Evolutionary conservation across 352 stramenopile species (phyloP).

Genomic region (Thraustotheca clavata): DNA sequence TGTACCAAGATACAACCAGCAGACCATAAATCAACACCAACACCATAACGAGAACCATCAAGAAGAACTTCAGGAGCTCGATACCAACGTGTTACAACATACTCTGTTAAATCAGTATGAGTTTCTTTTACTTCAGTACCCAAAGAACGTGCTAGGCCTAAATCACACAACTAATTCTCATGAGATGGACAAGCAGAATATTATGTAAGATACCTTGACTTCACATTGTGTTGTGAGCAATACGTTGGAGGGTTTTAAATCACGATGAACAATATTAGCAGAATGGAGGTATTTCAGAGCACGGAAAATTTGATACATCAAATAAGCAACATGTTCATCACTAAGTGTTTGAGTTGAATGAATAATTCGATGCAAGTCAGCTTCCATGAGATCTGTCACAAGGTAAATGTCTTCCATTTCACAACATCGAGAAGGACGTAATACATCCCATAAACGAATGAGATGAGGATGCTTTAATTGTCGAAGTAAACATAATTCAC

Average conservation of each 20-base stretch:
- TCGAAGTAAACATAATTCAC: conserved; percentile 87
- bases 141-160: conserved; percentile 84
- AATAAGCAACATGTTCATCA: conserved; percentile 90
- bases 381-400: conserved; percentile 95
- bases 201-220: conserved; percentile 49
- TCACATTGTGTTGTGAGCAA: conserved; percentile 96
- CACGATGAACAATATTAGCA: conserved; percentile 93
- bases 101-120: conserved; percentile 53
- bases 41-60: conserved; percentile 67
- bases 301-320: conserved; percentile 95
- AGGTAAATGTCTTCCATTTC: conserved; percentile 97
- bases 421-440: conserved; percentile 85
- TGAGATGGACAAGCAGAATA: background rate
- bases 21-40: conserved; percentile 72
- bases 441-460: conserved; percentile 90
- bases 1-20: conserved; percentile 89
- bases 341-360: conserved; percentile 87
- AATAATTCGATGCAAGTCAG: conserved; percentile 86
- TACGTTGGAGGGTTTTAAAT: conserved; percentile 95
- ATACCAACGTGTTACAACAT: conserved; percentile 74
- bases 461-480: conserved; percentile 88
- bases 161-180: conserved; percentile 83
- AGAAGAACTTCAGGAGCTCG: conserved; percentile 90
- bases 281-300: conserved; percentile 97
- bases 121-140: conserved; percentile 35